Conservation (phyloP, 805 yeast species). For the Kurtzmaniella cleridarum region DNA sequence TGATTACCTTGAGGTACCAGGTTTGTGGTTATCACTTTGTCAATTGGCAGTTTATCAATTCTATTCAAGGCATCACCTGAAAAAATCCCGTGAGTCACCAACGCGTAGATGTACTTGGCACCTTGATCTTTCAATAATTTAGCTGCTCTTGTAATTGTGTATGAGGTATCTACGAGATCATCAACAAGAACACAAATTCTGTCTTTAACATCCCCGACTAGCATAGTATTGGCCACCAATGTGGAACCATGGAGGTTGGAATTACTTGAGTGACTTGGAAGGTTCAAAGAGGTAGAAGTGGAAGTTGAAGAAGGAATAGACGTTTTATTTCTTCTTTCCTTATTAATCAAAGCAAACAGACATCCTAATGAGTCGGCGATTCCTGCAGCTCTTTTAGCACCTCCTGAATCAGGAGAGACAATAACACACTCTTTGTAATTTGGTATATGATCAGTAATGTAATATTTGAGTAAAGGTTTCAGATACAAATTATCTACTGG, state of each 20-base stretch:
- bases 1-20: constrained; percentile 80
- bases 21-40: constrained; percentile 83
- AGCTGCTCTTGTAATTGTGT: constrained; percentile 90
- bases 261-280: constrained; percentile 9
- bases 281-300: constrained; percentile 10
- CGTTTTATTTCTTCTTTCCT: constrained; percentile 66
- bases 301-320: constrained; percentile 25
- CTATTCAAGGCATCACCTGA: constrained; percentile 85
- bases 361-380: constrained; percentile 87
- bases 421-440: constrained; percentile 77
- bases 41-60: constrained; percentile 63
- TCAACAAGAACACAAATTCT: constrained; percentile 87
- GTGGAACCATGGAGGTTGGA: constrained; percentile 15
- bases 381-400: constrained; percentile 94
- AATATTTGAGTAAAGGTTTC: constrained; percentile 80
- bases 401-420: constrained; percentile 98
- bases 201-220: constrained; percentile 90
- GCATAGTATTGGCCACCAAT: constrained; percentile 78
- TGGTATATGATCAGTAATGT: constrained; percentile 74
- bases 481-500: constrained; percentile 94
- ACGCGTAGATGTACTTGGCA: constrained; percentile 77
- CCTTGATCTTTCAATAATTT: constrained; percentile 89
- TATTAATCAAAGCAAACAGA: constrained; percentile 91
- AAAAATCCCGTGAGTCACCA: constrained; percentile 89
- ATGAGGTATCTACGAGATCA: constrained; percentile 90